Conservation (phyloP, 768 basidiomycete genomes). For the Favolaschia claudopus region DNA sequence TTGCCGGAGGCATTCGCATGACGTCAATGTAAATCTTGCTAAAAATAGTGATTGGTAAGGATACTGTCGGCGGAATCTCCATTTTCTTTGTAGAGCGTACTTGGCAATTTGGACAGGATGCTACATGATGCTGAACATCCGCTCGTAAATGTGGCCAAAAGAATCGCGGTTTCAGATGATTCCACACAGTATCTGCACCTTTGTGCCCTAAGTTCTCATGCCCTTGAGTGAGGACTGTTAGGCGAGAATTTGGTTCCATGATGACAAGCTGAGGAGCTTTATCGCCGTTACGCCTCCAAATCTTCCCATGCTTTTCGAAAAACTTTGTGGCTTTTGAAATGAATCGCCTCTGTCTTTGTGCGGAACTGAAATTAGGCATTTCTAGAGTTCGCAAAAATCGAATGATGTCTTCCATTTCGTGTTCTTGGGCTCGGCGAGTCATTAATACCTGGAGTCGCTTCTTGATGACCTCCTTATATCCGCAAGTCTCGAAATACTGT, state of each 20-base stretch:
- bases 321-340: not conserved
- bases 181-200: not conserved
- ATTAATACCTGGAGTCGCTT: too few relatives aligned
- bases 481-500: too few relatives aligned
- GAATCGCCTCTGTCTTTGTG: not conserved
- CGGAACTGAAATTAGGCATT: not conserved
- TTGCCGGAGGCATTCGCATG: conserved; percentile 30
- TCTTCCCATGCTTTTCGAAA: not conserved
- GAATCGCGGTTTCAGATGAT: not conserved
- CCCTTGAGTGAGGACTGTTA: not conserved
- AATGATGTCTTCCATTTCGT: not conserved
- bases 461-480: too few relatives aligned
- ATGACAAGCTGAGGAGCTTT: not conserved
- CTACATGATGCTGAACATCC: conserved; percentile 32
- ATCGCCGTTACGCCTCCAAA: not conserved
- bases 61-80: conserved; percentile 19
- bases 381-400: not conserved
- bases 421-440: too few relatives aligned
- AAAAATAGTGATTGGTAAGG: conserved; percentile 13
- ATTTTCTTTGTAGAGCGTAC: conserved; percentile 9
- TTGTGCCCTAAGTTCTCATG: not conserved
- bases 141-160: conserved; percentile 5
- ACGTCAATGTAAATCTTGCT: conserved; percentile 26
- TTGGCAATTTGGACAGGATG: conserved; percentile 39
- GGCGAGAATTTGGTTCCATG: not conserved